phyloP scores from a whole-genome alignment of 1,139 yeast genomes.

The Blastobotrys raffinosifermentans region DNA sequence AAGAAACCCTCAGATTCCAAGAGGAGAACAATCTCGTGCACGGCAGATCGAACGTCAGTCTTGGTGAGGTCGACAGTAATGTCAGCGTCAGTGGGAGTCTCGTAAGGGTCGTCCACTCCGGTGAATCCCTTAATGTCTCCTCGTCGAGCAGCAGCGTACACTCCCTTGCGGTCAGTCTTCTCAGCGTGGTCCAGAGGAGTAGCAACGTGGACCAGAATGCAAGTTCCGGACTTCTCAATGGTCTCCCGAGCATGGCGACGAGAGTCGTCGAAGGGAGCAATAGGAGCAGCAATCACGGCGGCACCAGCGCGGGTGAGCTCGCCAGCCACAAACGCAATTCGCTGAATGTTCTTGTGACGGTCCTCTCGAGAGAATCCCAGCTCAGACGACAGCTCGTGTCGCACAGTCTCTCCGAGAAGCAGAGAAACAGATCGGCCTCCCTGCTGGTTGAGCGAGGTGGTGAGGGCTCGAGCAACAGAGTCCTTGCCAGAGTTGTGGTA shows the following conservation, averaged over 20 bases:
- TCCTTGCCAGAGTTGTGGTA: slow-evolving; percentile 53
- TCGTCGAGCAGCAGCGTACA: slow-evolving; percentile 39
- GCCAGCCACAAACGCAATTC: slow-evolving; percentile 57
- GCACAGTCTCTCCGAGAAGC: slow-evolving; percentile 47
- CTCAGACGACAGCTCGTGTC: slow-evolving; percentile 39
- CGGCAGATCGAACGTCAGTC: slow-evolving; percentile 53
- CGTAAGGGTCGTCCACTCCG: slow-evolving; percentile 44
- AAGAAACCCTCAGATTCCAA: slow-evolving; percentile 80
- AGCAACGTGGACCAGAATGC: slow-evolving; percentile 44
- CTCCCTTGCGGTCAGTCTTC: slow-evolving; percentile 45
- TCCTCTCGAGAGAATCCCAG: slow-evolving; percentile 39
- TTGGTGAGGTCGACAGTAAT: slow-evolving; percentile 47
- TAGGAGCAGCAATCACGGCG: slow-evolving; percentile 72
- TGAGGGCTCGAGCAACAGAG: slow-evolving; percentile 74
- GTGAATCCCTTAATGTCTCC: slow-evolving; percentile 45
- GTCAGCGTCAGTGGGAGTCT: slow-evolving; percentile 47
- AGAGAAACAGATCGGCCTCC: slow-evolving; percentile 83
- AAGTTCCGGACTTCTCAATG: slow-evolving; percentile 43
- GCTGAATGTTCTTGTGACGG: slow-evolving; percentile 38
- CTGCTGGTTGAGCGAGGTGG: slow-evolving; percentile 85
- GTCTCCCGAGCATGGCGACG: slow-evolving; percentile 37
- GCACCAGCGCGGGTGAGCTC: slow-evolving; percentile 88
- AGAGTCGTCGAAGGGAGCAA: slow-evolving; percentile 41
- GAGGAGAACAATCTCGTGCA: slow-evolving; percentile 62
- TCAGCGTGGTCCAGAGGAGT: slow-evolving; percentile 44